These are phyloP conservation scores for Lentinula aciculospora DNA, from an alignment of 768 basidiomycete species.

Conservation along the genomic window DNA sequence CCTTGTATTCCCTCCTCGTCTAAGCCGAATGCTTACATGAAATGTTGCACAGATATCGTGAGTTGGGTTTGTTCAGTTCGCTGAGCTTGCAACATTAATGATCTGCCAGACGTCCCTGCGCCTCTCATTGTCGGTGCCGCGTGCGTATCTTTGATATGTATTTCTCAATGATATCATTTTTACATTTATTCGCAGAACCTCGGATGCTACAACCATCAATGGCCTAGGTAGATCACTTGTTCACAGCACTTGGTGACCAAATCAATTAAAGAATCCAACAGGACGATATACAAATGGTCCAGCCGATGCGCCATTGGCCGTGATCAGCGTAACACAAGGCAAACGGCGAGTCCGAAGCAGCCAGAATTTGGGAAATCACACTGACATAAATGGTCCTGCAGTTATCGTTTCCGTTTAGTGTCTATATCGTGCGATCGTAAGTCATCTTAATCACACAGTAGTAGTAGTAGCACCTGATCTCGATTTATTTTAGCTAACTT, in stretches of 20 bases:
- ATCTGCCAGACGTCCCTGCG: not conserved
- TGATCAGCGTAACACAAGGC: slow-evolving; percentile 18
- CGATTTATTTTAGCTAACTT: slow-evolving; percentile 2
- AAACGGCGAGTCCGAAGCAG: slow-evolving; percentile 9
- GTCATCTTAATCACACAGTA: not conserved
- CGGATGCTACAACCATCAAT: slow-evolving; percentile 25
- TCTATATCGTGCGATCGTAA: slow-evolving; percentile 17
- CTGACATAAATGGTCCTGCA: too few species aligned
- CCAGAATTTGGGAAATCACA: not conserved
- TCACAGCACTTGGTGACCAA: too few species aligned
- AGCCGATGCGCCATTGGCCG: slow-evolving; percentile 14
- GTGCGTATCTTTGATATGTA: not conserved
- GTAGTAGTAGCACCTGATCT: not conserved
- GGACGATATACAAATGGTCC: not conserved
- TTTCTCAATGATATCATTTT: not conserved
- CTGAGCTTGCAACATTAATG: not conserved
- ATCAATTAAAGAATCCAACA: not conserved
- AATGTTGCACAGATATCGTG: slow-evolving; percentile 3
- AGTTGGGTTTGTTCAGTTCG: not conserved
- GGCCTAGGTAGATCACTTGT: slow-evolving; percentile 19
- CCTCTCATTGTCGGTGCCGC: not conserved
- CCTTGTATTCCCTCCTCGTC: not conserved
- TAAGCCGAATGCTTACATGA: slow-evolving; percentile 1
- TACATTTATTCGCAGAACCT: not conserved
- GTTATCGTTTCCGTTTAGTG: slow-evolving; percentile 22